These are phyloP conservation scores for Quercus dentata DNA, from an alignment of 306 rosid genomes.

Conservation along the genomic window DNA sequence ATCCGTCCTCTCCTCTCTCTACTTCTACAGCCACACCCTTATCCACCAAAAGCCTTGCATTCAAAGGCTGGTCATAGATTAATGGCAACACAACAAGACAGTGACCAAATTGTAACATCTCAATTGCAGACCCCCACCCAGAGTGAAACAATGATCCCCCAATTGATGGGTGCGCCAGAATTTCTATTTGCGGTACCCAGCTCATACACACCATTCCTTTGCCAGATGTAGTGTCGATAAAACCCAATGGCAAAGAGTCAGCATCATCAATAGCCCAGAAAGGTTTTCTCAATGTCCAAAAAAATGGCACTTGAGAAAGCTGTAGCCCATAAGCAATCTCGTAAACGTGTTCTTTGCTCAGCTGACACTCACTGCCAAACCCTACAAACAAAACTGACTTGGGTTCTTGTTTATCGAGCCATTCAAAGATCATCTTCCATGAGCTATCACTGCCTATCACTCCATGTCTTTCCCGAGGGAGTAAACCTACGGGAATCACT, in stretches of 20 bases:
- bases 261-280: conserved; percentile 21
- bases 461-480: conserved; percentile 23
- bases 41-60: conserved; percentile 38
- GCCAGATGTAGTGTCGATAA: conserved; percentile 16
- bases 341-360: conserved; percentile 30
- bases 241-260: conserved; percentile 26
- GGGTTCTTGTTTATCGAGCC: conserved; percentile 38
- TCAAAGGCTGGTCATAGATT: conserved; percentile 34
- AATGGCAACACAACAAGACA: conserved; percentile 36
- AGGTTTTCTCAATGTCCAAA: conserved; percentile 40
- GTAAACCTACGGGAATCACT: conserved; percentile 42
- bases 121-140: conserved; percentile 46
- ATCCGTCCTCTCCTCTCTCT: conserved; percentile 32
- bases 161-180: conserved; percentile 34
- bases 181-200: conserved; percentile 42
- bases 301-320: conserved; percentile 33
- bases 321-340: conserved; percentile 49
- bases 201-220: conserved; percentile 27
- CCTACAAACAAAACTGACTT: conserved; percentile 41
- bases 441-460: neutral
- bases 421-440: conserved; percentile 21
- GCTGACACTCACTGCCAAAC: conserved; percentile 43
- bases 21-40: conserved; percentile 36
- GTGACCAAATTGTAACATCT: conserved; percentile 37
- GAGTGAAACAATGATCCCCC: conserved; percentile 46